Evolutionary conservation across 2,329 filamentous ascomycete genomes (phyloP).

Genomic region (Shiraia bambusicola): DNA sequence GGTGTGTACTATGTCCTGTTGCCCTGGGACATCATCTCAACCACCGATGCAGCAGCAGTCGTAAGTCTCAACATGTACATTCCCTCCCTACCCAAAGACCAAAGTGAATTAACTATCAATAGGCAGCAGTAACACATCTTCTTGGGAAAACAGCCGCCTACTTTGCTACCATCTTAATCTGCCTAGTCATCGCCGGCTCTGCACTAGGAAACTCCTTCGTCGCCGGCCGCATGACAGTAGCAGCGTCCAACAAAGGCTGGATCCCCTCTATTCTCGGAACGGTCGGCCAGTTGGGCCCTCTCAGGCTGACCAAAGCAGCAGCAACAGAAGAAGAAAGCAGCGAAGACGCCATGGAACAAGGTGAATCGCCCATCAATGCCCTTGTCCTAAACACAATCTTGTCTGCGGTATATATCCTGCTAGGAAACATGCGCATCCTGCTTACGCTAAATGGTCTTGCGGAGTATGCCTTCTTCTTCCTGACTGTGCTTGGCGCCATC

Average conservation of each 20-base stretch:
- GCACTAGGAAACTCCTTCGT: constrained; percentile 65
- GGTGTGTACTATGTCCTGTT: constrained; percentile 64
- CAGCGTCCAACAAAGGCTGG: constrained; percentile 49
- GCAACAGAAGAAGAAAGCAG: constrained; percentile 10
- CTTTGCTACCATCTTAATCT: constrained; percentile 58
- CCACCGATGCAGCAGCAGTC: constrained; percentile 64
- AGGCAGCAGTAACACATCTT: constrained; percentile 50
- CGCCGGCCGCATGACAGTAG: constrained; percentile 63
- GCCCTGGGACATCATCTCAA: constrained; percentile 60
- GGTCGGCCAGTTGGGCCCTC: constrained; percentile 32
- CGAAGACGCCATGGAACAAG: constrained; percentile 33
- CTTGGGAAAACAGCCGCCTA: constrained; percentile 54
- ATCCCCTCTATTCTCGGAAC: constrained; percentile 31
- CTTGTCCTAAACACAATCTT: constrained; percentile 36
- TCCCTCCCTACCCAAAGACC: not conserved
- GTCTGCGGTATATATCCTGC: constrained; percentile 60
- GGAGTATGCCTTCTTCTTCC: constrained; percentile 64
- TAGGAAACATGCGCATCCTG: constrained; percentile 64
- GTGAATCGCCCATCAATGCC: constrained; percentile 42
- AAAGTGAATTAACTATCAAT: not conserved
- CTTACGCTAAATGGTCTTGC: constrained; percentile 52
- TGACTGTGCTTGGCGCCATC: constrained; percentile 62
- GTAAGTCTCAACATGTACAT: constrained; percentile 45
- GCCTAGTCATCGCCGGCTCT: constrained; percentile 63
- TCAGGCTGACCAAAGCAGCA: constrained; percentile 18